A percentile compares a stretch with the other conserved stretches of the same genome.
Conservation (phyloP, 441 rosid species). For the Populus hybrid region DNA sequence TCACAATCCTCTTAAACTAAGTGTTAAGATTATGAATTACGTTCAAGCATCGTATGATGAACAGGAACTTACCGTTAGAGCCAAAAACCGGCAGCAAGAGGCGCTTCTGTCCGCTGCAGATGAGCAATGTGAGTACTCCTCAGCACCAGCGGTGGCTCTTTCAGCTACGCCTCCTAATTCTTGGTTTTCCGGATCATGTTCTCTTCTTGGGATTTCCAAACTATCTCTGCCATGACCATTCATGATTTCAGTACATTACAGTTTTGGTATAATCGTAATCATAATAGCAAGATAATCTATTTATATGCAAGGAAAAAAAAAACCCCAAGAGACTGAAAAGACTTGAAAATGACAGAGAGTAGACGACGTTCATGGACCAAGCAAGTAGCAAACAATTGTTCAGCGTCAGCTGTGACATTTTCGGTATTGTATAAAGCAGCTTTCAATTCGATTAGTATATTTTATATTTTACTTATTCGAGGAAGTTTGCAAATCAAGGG, state of each 20-base stretch:
- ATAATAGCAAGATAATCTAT: not conserved
- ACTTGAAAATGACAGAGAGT: not conserved
- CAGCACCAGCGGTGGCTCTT: constrained; percentile 24
- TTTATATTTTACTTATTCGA: not conserved
- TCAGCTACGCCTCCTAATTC: constrained; percentile 14
- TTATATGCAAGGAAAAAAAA: not conserved
- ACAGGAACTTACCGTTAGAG: constrained; percentile 47
- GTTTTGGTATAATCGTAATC: not conserved
- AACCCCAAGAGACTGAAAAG: not conserved
- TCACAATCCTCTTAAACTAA: not conserved
- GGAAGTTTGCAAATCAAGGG: not conserved
- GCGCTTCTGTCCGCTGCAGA: constrained; percentile 41
- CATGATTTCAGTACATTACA: not conserved
- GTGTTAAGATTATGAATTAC: not conserved
- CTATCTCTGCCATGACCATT: constrained; percentile 41
- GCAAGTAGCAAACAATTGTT: not conserved
- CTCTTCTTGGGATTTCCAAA: constrained; percentile 37
- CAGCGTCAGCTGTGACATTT: not conserved
- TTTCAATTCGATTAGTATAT: not conserved
- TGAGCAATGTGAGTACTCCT: constrained; percentile 33
- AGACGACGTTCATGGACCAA: not conserved
- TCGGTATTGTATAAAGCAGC: constrained; percentile 14
- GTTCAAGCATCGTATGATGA: not conserved
- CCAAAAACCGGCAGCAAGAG: constrained; percentile 52
- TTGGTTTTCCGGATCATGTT: constrained; percentile 19